A percentile compares a stretch with the other conserved stretches of the same genome.
These are phyloP conservation scores for Crithidia fasciculata DNA, from an alignment of 208 protist species.

Conservation along the genomic window DNA sequence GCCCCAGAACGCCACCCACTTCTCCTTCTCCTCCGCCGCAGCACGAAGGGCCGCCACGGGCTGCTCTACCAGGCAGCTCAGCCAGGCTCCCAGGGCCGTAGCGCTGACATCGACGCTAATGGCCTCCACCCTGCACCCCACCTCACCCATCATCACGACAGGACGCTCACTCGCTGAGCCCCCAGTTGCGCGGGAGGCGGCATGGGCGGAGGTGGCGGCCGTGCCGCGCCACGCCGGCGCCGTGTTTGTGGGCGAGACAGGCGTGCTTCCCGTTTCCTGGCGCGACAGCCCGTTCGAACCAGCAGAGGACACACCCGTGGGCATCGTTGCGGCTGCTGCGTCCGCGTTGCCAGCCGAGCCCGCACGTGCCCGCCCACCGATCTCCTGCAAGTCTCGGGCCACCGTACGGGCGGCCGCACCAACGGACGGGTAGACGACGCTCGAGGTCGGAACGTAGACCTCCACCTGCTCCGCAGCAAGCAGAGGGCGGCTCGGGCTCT, in stretches of 20 bases:
- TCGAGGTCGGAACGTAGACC: conserved; percentile 23
- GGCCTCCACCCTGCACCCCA: conserved; percentile 22
- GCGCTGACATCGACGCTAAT: conserved; percentile 36
- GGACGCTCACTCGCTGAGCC: neutral
- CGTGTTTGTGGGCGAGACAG: neutral
- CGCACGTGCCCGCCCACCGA: neutral
- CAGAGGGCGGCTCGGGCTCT: conserved; percentile 23
- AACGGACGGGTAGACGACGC: conserved; percentile 19
- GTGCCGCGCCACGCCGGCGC: neutral
- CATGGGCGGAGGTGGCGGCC: neutral
- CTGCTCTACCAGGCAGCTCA: conserved; percentile 34
- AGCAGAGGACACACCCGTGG: neutral
- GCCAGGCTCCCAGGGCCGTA: conserved; percentile 26
- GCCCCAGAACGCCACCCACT: conserved; percentile 7
- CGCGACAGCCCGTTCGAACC: neutral
- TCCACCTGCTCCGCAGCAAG: conserved; percentile 24
- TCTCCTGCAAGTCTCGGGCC: conserved; percentile 11
- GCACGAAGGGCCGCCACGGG: conserved; percentile 24
- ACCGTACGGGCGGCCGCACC: conserved; percentile 7
- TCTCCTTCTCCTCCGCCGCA: conserved; percentile 26
- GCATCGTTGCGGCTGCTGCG: neutral
- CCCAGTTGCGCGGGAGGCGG: neutral
- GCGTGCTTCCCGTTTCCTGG: neutral
- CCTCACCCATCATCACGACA: conserved; percentile 24
- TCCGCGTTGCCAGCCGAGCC: neutral